A percentile compares a stretch with the other conserved stretches of the same genome.
Evolutionary conservation across 2,329 filamentous ascomycete genomes (phyloP).

Genomic region (Cryphonectria nitschkei): DNA sequence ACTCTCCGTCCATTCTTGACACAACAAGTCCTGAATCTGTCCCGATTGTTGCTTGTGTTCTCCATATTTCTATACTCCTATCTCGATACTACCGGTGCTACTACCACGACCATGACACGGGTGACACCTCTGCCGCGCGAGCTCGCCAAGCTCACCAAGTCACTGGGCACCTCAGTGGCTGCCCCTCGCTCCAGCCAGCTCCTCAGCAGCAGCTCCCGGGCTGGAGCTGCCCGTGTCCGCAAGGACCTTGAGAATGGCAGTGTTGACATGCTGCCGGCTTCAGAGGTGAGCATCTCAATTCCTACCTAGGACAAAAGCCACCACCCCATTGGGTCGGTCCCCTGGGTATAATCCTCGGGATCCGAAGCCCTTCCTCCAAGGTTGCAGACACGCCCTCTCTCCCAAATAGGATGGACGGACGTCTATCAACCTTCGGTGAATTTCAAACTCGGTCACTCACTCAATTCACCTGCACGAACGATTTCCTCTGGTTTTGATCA

Average conservation of each 20-base stretch:
- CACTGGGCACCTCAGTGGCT: slow-evolving; percentile 48
- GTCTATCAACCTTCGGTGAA: slow-evolving; percentile 1
- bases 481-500: neutral
- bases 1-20: neutral
- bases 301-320: neutral
- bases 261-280: slow-evolving; percentile 19
- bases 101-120: slow-evolving; percentile 48
- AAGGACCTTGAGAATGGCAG: slow-evolving; percentile 51
- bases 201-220: slow-evolving; percentile 41
- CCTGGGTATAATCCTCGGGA: neutral
- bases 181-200: slow-evolving; percentile 40
- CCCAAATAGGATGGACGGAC: slow-evolving; percentile 1
- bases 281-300: slow-evolving; percentile 19
- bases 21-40: neutral
- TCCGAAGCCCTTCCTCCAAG: slow-evolving; percentile 14
- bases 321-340: neutral
- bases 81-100: neutral
- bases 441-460: neutral
- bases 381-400: neutral
- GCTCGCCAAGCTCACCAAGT: slow-evolving; percentile 52
- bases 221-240: slow-evolving; percentile 47
- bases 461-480: neutral
- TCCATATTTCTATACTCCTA: neutral
- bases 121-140: slow-evolving; percentile 47
- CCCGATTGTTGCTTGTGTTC: neutral